Evolutionary conservation across 306 rosid genomes (phyloP).

Genomic region (Bauhinia variegata): DNA sequence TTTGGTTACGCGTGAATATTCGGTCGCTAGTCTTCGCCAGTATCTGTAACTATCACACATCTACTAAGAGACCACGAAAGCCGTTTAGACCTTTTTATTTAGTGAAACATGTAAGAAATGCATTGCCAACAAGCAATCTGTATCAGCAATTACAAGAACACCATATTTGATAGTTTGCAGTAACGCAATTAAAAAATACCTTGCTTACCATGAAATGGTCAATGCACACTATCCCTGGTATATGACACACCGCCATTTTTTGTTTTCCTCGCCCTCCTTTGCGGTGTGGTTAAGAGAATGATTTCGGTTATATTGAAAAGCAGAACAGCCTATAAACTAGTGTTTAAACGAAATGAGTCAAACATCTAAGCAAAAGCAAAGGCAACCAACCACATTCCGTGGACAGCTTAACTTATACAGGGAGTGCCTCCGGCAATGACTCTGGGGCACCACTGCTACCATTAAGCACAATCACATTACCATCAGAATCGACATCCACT

Average conservation of each 20-base stretch:
- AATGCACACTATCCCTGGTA: conserved; percentile 4
- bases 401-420: conserved; percentile 45
- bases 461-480: conserved; percentile 86
- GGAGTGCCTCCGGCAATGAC: conserved; percentile 58
- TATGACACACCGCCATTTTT: not conserved
- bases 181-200: too few species aligned
- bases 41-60: not conserved
- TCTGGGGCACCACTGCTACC: conserved; percentile 72
- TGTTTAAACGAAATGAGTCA: conserved; percentile 28
- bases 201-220: not conserved
- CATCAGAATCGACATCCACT: conserved; percentile 90
- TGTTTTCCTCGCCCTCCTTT: too few species aligned
- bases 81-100: too few species aligned
- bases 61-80: not conserved
- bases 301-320: conserved; percentile 40
- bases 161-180: too few species aligned
- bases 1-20: too few species aligned
- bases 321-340: conserved; percentile 36
- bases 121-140: too few species aligned
- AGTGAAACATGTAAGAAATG: too few species aligned
- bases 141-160: too few species aligned
- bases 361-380: conserved; percentile 33
- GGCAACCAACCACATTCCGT: conserved; percentile 3
- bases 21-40: too few species aligned
- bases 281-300: conserved; percentile 23